phyloP scores from a whole-genome alignment of 306 rosid genomes.

The Cicer pinnatifidum region DNA sequence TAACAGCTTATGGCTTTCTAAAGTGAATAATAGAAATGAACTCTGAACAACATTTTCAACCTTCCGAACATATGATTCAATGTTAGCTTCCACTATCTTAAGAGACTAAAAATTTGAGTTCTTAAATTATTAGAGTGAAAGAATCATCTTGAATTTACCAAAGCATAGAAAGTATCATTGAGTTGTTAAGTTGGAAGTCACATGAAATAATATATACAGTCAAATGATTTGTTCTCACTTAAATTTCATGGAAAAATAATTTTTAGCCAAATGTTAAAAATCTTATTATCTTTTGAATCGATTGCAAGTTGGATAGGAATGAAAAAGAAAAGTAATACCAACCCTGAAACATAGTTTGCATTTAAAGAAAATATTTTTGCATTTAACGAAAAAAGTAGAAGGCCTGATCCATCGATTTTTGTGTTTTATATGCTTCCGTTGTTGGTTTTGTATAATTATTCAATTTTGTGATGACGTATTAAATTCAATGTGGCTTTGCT shows the following conservation, averaged over 20 bases:
- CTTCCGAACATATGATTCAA: not conserved
- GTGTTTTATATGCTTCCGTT: not conserved
- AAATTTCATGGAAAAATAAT: no score
- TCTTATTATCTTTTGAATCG: no score
- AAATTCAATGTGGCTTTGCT: slow-evolving; percentile 20
- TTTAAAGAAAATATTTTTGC: not conserved
- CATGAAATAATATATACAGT: no score
- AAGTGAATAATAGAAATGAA: not conserved
- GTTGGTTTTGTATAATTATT: not conserved
- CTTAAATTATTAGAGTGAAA: not conserved
- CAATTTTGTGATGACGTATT: slow-evolving; percentile 8
- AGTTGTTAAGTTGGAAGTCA: no score
- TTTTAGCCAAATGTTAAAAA: no score
- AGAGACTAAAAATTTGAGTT: not conserved
- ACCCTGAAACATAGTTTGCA: not conserved
- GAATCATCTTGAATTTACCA: not conserved
- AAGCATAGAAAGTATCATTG: not conserved
- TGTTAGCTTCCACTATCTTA: not conserved
- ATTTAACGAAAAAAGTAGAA: not conserved
- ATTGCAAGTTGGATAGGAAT: no score
- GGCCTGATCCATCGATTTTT: not conserved
- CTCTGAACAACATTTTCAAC: not conserved
- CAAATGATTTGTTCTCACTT: no score
- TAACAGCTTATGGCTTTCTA: not conserved
- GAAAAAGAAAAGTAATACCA: no score